phyloP scores from a whole-genome alignment of 495 filamentous ascomycete species.

The Niebla homalea region DNA sequence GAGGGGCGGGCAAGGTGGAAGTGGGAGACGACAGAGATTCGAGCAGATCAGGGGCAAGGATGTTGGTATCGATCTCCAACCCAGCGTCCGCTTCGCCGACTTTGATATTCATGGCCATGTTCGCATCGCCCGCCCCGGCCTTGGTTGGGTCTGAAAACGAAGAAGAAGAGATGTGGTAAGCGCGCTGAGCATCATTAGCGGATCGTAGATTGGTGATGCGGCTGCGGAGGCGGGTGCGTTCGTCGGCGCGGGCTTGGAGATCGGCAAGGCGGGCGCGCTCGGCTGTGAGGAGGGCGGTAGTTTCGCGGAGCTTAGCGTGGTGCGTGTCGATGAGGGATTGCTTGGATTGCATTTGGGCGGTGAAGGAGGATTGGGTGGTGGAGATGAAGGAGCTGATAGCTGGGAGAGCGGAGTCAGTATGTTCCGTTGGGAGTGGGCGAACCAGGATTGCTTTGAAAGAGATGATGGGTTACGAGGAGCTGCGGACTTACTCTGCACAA shows the following conservation, averaged over 20 bases:
- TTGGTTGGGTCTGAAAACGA: background rate
- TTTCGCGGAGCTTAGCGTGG: constrained; percentile 61
- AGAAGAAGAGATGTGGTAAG: constrained; percentile 13
- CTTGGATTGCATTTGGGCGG: constrained; percentile 60
- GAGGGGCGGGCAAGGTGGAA: constrained; percentile 6
- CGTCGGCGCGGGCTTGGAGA: constrained; percentile 45
- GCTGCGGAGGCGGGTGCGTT: constrained; percentile 44
- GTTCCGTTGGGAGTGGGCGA: constrained; percentile 11
- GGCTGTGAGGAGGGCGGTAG: constrained; percentile 62
- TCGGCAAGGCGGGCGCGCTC: constrained; percentile 56
- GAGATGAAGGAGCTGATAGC: constrained; percentile 57
- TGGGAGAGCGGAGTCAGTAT: background rate
- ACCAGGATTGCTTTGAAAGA: background rate
- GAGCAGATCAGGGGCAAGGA: constrained; percentile 16
- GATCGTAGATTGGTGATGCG: constrained; percentile 47
- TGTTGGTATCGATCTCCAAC: constrained; percentile 31
- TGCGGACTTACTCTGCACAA: constrained; percentile 47
- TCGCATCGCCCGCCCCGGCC: constrained; percentile 15
- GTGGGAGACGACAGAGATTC: constrained; percentile 11
- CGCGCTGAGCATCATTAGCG: constrained; percentile 37
- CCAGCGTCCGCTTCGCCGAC: constrained; percentile 43
- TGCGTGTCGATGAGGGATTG: constrained; percentile 69
- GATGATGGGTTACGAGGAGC: constrained; percentile 3
- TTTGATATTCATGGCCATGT: constrained; percentile 20
- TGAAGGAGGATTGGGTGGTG: constrained; percentile 59